A percentile compares a stretch with the other conserved stretches of the same genome.
Conservation (phyloP, 208 protist genomes). For the Leishmania gerbilli region DNA sequence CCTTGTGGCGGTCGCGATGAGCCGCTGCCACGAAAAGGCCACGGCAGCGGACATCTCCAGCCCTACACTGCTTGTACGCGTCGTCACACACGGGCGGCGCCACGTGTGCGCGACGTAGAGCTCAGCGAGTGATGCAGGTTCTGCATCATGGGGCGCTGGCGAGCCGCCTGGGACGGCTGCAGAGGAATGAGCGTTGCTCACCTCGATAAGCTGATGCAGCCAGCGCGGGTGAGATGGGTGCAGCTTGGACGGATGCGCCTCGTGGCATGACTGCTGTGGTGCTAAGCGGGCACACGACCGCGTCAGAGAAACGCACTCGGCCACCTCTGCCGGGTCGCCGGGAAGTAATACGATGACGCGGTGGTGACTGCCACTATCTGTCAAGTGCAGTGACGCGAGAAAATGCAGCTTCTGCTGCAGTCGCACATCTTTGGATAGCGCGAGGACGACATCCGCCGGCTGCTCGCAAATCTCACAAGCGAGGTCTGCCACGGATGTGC, state of each 20-base stretch:
- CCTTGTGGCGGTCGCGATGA: background rate
- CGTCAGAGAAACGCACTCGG: slow-evolving; percentile 30
- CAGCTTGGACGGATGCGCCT: background rate
- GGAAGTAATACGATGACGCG: slow-evolving; percentile 28
- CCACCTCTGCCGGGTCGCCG: slow-evolving; percentile 16
- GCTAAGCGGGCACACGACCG: slow-evolving; percentile 16
- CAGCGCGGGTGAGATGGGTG: slow-evolving; percentile 4
- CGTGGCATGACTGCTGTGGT: background rate
- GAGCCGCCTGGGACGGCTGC: background rate
- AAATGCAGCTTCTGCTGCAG: slow-evolving; percentile 26
- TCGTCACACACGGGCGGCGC: slow-evolving; percentile 28
- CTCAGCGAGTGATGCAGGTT: background rate
- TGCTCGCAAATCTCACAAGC: slow-evolving; percentile 27
- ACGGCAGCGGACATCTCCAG: slow-evolving; percentile 5
- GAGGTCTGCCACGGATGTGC: slow-evolving; percentile 24
- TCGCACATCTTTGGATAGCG: slow-evolving; percentile 1
- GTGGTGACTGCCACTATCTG: slow-evolving; percentile 22
- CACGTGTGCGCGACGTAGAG: slow-evolving; percentile 18
- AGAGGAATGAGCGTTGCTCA: slow-evolving; percentile 9
- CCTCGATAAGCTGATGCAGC: slow-evolving; percentile 29
- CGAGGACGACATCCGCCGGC: slow-evolving; percentile 31
- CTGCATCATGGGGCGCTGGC: background rate
- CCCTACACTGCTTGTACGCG: slow-evolving; percentile 14
- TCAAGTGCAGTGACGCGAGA: slow-evolving; percentile 32
- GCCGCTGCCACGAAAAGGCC: background rate